Conservation (phyloP, 352 stramenopile genomes). For the Phytopythium sindhum region DNA sequence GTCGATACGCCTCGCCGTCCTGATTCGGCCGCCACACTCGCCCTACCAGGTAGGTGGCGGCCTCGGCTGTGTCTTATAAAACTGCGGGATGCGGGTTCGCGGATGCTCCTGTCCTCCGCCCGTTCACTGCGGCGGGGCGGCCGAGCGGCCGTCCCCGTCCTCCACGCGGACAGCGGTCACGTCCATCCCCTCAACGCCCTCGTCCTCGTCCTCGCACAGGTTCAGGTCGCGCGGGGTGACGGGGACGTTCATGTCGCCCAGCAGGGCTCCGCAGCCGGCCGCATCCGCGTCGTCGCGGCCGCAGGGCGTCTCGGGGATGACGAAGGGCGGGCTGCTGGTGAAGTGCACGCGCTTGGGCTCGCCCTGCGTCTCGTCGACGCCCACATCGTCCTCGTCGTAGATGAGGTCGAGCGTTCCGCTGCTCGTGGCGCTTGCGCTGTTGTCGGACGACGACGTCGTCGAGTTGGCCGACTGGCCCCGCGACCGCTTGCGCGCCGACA, state of each 20-base stretch:
- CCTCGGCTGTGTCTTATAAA: neutral
- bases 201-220: slow-evolving; percentile 1
- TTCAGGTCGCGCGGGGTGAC: slow-evolving; percentile 2
- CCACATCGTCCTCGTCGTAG: slow-evolving; percentile 23
- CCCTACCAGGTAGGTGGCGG: neutral
- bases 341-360: slow-evolving; percentile 55
- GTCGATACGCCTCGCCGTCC: neutral
- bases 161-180: neutral
- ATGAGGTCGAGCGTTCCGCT: slow-evolving; percentile 38
- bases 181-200: slow-evolving; percentile 4
- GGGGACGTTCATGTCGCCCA: slow-evolving; percentile 1
- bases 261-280: neutral
- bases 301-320: slow-evolving; percentile 30
- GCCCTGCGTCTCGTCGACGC: slow-evolving; percentile 25
- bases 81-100: neutral
- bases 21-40: neutral
- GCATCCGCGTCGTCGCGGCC: neutral
- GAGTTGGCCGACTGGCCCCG: slow-evolving; percentile 51
- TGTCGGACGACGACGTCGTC: slow-evolving; percentile 41
- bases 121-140: neutral
- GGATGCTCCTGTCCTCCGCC: neutral
- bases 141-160: neutral
- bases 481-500: slow-evolving; percentile 40
- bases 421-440: slow-evolving; percentile 39
- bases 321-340: slow-evolving; percentile 32